Evolutionary conservation across 2,329 filamentous ascomycete species (phyloP).

Genomic region (Fusarium coicis): DNA sequence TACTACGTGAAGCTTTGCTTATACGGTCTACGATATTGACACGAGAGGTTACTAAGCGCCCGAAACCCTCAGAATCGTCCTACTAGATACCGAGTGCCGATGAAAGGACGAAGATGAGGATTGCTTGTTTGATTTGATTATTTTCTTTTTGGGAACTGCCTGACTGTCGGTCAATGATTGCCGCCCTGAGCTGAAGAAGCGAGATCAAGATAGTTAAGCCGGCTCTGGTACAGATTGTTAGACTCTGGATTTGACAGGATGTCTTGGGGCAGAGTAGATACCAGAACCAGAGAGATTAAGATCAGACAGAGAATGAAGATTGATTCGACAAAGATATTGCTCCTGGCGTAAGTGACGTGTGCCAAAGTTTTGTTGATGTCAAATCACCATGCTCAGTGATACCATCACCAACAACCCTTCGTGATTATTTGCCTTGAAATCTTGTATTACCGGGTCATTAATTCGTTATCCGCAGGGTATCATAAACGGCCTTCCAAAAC

Average conservation of each 20-base stretch:
- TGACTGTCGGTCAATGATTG: background rate
- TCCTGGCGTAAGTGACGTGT: background rate
- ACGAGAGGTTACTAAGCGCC: background rate
- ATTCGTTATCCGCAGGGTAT: slow-evolving; percentile 32
- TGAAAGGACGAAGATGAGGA: background rate
- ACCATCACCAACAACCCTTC: background rate
- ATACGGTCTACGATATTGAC: background rate
- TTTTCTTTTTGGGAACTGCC: background rate
- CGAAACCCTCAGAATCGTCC: background rate
- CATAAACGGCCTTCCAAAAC: slow-evolving; percentile 8
- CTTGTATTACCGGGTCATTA: slow-evolving; percentile 8
- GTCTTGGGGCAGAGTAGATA: background rate
- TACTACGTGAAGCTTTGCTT: background rate
- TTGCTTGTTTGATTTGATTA: background rate
- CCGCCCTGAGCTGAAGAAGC: background rate
- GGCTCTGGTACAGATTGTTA: background rate
- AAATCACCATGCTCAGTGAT: background rate
- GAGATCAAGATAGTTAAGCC: background rate
- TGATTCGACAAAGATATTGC: background rate
- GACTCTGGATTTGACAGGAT: background rate
- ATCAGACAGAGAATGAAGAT: background rate
- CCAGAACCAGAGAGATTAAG: background rate
- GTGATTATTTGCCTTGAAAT: background rate
- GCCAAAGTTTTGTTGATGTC: background rate
- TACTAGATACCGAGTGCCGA: background rate